These are phyloP conservation scores for Candida pseudofarinosa DNA, from an alignment of 805 yeast species.

Conservation along the genomic window DNA sequence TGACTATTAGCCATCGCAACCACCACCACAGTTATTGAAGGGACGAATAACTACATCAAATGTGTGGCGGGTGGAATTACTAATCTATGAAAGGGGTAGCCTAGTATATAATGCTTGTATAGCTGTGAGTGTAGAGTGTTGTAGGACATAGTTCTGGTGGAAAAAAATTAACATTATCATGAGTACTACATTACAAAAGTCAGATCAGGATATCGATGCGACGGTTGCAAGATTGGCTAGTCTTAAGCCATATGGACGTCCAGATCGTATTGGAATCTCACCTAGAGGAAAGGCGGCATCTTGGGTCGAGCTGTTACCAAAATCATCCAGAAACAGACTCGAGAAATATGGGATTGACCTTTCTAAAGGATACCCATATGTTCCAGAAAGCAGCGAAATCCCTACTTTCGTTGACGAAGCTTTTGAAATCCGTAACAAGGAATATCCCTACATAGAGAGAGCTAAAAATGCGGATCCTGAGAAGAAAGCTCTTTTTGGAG, in stretches of 20 bases:
- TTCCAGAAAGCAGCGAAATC: slow-evolving; percentile 17
- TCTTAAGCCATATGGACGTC: not conserved
- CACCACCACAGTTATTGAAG: not conserved
- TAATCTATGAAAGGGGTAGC: not conserved
- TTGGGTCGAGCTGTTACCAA: slow-evolving; percentile 19
- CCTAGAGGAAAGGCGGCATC: slow-evolving; percentile 1
- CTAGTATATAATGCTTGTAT: not conserved
- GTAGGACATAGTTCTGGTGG: too few relatives aligned
- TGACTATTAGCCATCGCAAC: not conserved
- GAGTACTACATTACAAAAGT: not conserved
- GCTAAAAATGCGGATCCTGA: slow-evolving; percentile 30
- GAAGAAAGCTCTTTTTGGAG: slow-evolving; percentile 25
- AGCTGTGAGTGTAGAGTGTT: too few relatives aligned
- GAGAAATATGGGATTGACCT: slow-evolving; percentile 23
- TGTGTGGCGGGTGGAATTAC: not conserved
- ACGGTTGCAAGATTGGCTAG: not conserved
- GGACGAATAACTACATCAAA: too few relatives aligned
- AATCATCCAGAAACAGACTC: slow-evolving; percentile 18
- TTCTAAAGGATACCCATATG: slow-evolving; percentile 23
- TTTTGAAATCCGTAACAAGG: slow-evolving; percentile 17
- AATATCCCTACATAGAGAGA: slow-evolving; percentile 22
- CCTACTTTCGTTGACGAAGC: slow-evolving; percentile 30
- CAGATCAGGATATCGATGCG: not conserved
- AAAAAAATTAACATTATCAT: not conserved
- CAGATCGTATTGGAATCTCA: not conserved